Evolutionary conservation across 2,329 filamentous ascomycete genomes (phyloP), one percentile per base, ranked within the genome.

Genomic region (Fusarium longipes): DNA sequence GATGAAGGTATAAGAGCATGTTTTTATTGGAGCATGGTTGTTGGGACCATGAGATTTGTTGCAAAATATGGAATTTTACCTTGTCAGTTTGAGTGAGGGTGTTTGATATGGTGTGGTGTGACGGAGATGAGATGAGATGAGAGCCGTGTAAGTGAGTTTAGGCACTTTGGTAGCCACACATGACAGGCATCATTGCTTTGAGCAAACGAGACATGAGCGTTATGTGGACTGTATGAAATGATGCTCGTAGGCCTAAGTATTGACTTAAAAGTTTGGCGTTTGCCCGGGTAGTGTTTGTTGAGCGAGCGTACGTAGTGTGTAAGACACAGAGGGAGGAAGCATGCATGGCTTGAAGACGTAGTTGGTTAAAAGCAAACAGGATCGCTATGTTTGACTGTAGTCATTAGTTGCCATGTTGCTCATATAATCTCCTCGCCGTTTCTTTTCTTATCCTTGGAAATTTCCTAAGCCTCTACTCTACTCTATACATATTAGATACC

Each of bases 1-100:
- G 54, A 65, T 38, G 60, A 61, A 57, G 65, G 60, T 57, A 51
- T 47, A 66, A 68, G 64, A 65, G 65, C 65, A 68, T 68, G 65
- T 68, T 56, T 60, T 65, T 66, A 57, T 44, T 47, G 60, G 36
- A 45, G 39, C 55, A 68, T 66, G 65, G 65, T 63, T 62, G 51
- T 66, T 68, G 44, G 43, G 47, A 40, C 52, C 56, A 62, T 66
- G 55, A 25, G 27, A 54, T 54, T 63, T 68, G 47, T 39, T 68
- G 25, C 44, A 57, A 68, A 68, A 54, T 55, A 68, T 36, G 55
- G 56, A 57, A 66, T 65, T 48, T 49, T 30, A 50, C 24, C 39
- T 54, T 57, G 24, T 18, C 29, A 52, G 17, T 12, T 8, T 9
- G 25, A 57, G 17, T 15, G 25, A 62, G 9, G 12, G 25, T 32